These are phyloP conservation scores for Boletus semigastroideus DNA, from an alignment of 1,284 basidiomycete genomes.

Conservation along the genomic window DNA sequence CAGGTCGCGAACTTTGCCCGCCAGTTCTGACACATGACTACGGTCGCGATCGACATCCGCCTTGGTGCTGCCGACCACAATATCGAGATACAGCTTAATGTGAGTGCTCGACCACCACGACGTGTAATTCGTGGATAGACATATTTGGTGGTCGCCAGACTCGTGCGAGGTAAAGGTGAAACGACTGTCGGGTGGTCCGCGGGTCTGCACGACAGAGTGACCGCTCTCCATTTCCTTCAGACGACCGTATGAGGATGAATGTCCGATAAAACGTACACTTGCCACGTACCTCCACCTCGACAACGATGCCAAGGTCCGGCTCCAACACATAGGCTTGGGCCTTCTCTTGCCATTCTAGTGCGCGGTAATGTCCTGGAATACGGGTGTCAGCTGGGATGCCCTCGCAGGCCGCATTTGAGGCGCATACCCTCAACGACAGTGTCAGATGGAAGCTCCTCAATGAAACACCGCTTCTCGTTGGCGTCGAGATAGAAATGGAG, in stretches of 20 bases:
- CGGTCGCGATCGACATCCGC: constrained; percentile 81
- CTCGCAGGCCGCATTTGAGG: neutral
- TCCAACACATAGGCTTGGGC: constrained; percentile 73
- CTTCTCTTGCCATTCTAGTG: constrained; percentile 86
- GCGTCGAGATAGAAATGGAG: constrained; percentile 93
- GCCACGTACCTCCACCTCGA: constrained; percentile 78
- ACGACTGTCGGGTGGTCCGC: constrained; percentile 84
- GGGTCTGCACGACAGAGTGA: constrained; percentile 82
- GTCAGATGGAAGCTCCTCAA: constrained; percentile 96
- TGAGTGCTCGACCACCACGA: constrained; percentile 86
- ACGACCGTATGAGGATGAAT: constrained; percentile 3
- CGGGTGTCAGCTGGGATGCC: constrained; percentile 8
- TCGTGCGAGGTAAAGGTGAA: constrained; percentile 99
- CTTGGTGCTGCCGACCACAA: constrained; percentile 87
- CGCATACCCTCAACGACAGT: constrained; percentile 91
- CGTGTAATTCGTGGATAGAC: constrained; percentile 85
- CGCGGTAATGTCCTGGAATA: constrained; percentile 81
- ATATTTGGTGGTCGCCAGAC: constrained; percentile 95
- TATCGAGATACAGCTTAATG: constrained; percentile 93
- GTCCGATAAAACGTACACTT: neutral
- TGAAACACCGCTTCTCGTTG: constrained; percentile 92
- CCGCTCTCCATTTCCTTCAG: constrained; percentile 74
- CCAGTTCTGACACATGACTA: constrained; percentile 85
- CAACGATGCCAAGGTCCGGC: constrained; percentile 81
- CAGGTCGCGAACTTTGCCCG: constrained; percentile 85